A percentile compares a stretch with the other conserved stretches of the same genome.
Evolutionary conservation across 306 rosid genomes (phyloP).

Genomic region (Fagus crenata): DNA sequence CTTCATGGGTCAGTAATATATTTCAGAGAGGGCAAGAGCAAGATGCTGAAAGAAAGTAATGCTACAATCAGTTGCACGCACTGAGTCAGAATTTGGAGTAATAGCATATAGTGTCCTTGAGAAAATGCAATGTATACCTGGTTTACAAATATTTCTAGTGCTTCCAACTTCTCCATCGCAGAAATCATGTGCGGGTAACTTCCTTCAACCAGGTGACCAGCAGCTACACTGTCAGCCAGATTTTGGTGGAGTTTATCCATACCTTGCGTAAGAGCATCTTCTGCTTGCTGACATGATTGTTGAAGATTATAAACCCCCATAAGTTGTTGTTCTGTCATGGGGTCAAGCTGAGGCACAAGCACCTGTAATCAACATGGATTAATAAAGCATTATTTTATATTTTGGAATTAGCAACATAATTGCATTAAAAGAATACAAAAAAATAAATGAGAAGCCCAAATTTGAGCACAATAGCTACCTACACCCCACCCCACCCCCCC

Average conservation of each 20-base stretch:
- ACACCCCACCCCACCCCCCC: too few species aligned
- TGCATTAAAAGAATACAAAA: background rate
- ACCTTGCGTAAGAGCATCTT: slow-evolving; percentile 91
- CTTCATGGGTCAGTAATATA: background rate
- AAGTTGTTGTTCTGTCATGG: slow-evolving; percentile 65
- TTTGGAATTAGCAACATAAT: background rate
- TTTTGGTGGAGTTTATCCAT: slow-evolving; percentile 75
- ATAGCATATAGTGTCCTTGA: background rate
- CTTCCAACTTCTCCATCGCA: slow-evolving; percentile 83
- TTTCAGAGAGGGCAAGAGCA: background rate
- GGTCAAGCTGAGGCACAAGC: slow-evolving; percentile 61
- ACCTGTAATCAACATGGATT: slow-evolving; percentile 50
- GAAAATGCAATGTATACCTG: slow-evolving; percentile 52
- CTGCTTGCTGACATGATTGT: slow-evolving; percentile 88
- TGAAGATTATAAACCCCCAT: slow-evolving; percentile 52
- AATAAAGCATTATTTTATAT: slow-evolving; percentile 15
- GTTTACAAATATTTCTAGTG: slow-evolving; percentile 62
- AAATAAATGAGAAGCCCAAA: background rate
- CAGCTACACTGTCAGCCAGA: slow-evolving; percentile 58
- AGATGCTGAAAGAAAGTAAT: background rate
- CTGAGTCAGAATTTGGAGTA: background rate
- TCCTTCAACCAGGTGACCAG: slow-evolving; percentile 55
- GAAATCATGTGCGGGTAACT: slow-evolving; percentile 46
- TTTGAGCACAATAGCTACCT: background rate
- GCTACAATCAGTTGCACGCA: background rate